phyloP scores from a whole-genome alignment of 139 green algal species.

The Mesotaenium endlicherianum region DNA sequence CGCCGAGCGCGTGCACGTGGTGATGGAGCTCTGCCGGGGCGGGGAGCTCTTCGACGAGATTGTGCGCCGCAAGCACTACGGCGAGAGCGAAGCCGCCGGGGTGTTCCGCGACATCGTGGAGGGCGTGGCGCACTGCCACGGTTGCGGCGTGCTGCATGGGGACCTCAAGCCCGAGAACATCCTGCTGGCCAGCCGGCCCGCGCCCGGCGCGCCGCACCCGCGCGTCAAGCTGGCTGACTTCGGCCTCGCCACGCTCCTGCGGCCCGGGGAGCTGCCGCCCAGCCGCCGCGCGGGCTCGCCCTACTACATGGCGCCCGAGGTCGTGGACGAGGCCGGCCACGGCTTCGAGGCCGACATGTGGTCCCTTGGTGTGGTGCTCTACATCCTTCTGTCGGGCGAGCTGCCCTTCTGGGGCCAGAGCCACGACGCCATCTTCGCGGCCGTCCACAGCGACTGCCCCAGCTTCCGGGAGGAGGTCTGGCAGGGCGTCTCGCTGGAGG shows the following conservation, averaged over 20 bases:
- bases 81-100: conserved; percentile 78
- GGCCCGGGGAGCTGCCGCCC: not conserved
- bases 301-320: conserved; percentile 6
- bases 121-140: conserved; percentile 87
- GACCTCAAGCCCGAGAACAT: conserved; percentile 95
- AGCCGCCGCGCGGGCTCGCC: not conserved
- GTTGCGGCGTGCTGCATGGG: conserved; percentile 86
- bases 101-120: conserved; percentile 83
- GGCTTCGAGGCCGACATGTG: not conserved
- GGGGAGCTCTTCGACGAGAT: conserved; percentile 96
- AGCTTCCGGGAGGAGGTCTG: not conserved
- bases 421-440: no score
- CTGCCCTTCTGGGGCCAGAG: not conserved
- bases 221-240: conserved; percentile 6
- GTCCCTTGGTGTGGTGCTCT: not conserved
- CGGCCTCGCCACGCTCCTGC: not conserved
- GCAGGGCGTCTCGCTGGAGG: conserved; percentile 35
- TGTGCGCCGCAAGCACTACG: conserved; percentile 72
- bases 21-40: conserved; percentile 48
- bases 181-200: no score
- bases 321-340: not conserved
- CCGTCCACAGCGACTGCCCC: no score
- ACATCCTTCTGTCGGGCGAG: not conserved
- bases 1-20: conserved; percentile 13
- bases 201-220: no score